Conservation (phyloP, 331 rosid genomes). For the Arachis monticola region DNA sequence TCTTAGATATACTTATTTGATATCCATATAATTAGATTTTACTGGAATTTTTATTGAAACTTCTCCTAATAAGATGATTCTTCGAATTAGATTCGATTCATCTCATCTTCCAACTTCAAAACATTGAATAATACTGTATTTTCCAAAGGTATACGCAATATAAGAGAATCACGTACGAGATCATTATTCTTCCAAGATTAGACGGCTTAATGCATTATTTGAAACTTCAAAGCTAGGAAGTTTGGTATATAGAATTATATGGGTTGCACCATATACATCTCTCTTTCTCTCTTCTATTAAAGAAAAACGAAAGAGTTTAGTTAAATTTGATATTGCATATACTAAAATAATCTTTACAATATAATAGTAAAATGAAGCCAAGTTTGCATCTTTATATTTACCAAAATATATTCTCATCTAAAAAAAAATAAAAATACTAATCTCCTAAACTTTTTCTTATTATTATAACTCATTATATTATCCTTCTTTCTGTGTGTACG, state of each 20-base stretch:
- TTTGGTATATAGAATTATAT: not conserved
- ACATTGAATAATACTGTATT: not conserved
- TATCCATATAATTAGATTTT: too few relatives aligned
- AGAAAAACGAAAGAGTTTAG: too few relatives aligned
- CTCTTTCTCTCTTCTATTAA: not conserved
- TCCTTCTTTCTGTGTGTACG: not conserved
- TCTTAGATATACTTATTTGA: too few relatives aligned
- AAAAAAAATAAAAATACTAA: not conserved
- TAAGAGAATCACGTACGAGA: not conserved
- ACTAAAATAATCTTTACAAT: too few relatives aligned
- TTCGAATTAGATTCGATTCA: too few relatives aligned
- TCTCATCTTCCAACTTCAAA: too few relatives aligned
- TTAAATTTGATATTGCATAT: too few relatives aligned
- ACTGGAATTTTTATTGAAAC: too few relatives aligned
- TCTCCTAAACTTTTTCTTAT: not conserved
- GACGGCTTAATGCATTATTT: not conserved
- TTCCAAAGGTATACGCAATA: not conserved
- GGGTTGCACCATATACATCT: slow-evolving; percentile 5
- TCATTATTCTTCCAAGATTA: not conserved
- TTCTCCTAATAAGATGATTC: too few relatives aligned
- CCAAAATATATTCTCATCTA: not conserved
- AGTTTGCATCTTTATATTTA: too few relatives aligned
- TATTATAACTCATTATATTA: not conserved
- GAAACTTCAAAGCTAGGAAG: not conserved
- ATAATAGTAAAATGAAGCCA: too few relatives aligned